Percentiles rank a stretch among this genome's conserved stretches.
phyloP scores from a whole-genome alignment of 2,329 filamentous ascomycete species.

The Amauroascus verrucosus region DNA sequence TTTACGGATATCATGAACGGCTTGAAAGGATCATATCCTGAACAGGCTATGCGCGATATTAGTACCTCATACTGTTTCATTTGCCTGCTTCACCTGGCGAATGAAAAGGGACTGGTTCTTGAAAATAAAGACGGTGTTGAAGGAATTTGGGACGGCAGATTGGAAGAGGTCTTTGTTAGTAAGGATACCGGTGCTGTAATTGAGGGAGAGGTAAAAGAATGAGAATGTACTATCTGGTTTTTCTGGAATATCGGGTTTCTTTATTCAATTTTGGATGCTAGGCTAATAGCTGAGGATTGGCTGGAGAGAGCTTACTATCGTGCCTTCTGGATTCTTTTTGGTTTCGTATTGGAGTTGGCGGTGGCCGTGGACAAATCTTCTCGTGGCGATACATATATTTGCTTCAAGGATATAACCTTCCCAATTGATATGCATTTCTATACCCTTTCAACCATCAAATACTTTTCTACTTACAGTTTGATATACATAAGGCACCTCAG shows the following conservation, averaged over 20 bases:
- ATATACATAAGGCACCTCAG: no score
- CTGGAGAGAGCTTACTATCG: no score
- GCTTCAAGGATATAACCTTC: neutral
- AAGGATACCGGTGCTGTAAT: constrained; percentile 31
- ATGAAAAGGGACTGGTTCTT: constrained; percentile 80
- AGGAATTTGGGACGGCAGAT: constrained; percentile 18
- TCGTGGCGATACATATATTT: neutral
- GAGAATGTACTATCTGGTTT: neutral
- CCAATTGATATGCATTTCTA: no score
- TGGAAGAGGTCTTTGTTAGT: constrained; percentile 38
- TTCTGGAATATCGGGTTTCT: neutral
- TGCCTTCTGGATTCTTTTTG: no score
- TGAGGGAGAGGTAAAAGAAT: constrained; percentile 17
- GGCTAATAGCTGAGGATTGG: no score
- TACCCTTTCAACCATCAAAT: neutral
- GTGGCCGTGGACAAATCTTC: no score
- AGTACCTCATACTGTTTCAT: constrained; percentile 93
- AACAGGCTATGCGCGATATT: constrained; percentile 80
- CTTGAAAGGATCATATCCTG: constrained; percentile 74
- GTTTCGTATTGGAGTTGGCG: no score
- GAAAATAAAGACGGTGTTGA: constrained; percentile 42
- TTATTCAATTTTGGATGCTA: neutral
- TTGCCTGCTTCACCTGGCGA: constrained; percentile 77
- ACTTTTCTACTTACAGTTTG: neutral
- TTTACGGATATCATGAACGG: constrained; percentile 91